These are phyloP conservation scores for Pestalotiopsis sp. DNA, from an alignment of 2,329 filamentous ascomycete genomes.

Conservation along the genomic window DNA sequence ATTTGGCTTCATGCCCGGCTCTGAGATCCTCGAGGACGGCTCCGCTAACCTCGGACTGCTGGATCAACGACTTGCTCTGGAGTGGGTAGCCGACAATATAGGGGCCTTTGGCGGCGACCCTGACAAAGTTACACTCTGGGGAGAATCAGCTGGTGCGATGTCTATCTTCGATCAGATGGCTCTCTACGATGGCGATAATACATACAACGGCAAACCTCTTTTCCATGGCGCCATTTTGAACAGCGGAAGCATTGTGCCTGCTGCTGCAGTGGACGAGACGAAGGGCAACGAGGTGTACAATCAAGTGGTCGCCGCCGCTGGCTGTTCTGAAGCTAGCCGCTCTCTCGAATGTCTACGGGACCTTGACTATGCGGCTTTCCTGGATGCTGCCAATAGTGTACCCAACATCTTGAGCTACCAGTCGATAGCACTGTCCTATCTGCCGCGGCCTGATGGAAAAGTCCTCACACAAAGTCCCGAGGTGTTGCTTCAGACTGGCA, in stretches of 20 bases:
- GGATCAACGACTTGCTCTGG: conserved; percentile 71
- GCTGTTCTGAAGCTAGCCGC: conserved; percentile 60
- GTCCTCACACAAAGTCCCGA: conserved; percentile 67
- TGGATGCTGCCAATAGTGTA: conserved; percentile 70
- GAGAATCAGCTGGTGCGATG: conserved; percentile 72
- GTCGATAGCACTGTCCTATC: conserved; percentile 71
- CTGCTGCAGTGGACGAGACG: neutral
- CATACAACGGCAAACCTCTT: conserved; percentile 73
- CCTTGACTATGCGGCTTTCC: conserved; percentile 57
- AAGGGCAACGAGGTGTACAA: conserved; percentile 49
- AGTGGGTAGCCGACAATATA: conserved; percentile 82
- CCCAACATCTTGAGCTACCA: conserved; percentile 69
- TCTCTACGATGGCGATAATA: conserved; percentile 72
- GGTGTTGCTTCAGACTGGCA: conserved; percentile 50
- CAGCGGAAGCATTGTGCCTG: neutral
- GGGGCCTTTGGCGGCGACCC: conserved; percentile 75
- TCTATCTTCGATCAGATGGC: conserved; percentile 78
- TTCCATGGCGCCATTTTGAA: conserved; percentile 62
- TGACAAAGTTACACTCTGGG: conserved; percentile 79
- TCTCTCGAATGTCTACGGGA: conserved; percentile 68
- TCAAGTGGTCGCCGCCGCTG: conserved; percentile 58
- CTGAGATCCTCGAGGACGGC: conserved; percentile 68
- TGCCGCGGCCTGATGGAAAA: conserved; percentile 72
- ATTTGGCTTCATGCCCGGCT: conserved; percentile 74
- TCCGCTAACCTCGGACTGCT: conserved; percentile 72